Evolutionary conservation across 2,329 filamentous ascomycete species (phyloP), one percentile per base, ranked within the genome.

Genomic region (Pseudocercospora pini-densiflorae): DNA sequence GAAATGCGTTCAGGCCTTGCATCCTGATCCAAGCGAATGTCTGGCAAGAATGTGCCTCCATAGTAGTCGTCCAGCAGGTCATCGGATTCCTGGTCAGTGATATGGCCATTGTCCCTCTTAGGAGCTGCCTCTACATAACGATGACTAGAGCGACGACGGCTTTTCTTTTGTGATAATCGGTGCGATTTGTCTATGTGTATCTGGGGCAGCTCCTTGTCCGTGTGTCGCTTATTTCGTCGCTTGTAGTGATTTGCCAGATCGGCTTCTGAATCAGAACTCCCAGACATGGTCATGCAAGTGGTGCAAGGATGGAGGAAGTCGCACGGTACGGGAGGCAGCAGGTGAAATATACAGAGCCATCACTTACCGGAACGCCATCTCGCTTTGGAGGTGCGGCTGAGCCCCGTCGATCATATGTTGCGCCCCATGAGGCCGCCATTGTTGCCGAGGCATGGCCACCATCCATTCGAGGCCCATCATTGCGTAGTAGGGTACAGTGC

Each of bases 21-120:
- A 59, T 21, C n/a, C 19, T 40, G 29, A 29, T 57, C 61, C 36
- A 57, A 23, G 10, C 51, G 31, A 23, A 36, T 21, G 16, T 51
- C 54, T 31, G 47, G 36, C 16, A 33, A 8, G 33, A 49, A 49
- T 27, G 45, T 31, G 21, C 65, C 62, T 9, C 62, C 65, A 55
- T 65, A 68, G 47, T 65, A 68, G 24, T 68, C 65, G 29, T 65
- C 63, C 3, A 68, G 63, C 5, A 65, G 45, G 62, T 68, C 62
- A 24, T 68, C 65, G 3, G 58, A 62, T 31, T 68, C 62, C 63
- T 68, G 62, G 43, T 60, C 62, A 31, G 58, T 58, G 31, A 43
- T 10, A 24, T 58, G 19, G 1, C 19, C 55, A 10, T 58, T 16
- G 9, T 33, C n/a, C 5, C 8, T 29, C 31, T 43, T 58, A n/a